Evolutionary conservation across 371 early-diverging fungal genomes (phyloP), one percentile per base, ranked within the genome.

Genomic region (Neoconidiobolus thromboides): DNA sequence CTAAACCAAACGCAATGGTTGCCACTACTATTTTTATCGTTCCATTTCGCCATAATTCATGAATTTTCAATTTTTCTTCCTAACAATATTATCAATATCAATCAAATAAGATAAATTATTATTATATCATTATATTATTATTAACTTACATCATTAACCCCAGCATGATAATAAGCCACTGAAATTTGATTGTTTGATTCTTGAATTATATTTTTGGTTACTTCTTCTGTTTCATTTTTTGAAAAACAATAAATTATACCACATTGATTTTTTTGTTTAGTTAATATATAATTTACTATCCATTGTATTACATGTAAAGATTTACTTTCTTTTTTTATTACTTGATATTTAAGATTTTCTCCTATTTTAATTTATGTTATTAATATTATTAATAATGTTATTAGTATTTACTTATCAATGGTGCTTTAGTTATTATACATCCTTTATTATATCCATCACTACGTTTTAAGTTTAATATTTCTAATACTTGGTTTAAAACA

Each of bases 1-100:
- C 94, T 93, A 94, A 90, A 9, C 98, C 97, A 73, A 99, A 98
- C 0, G 99, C 99, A 47, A 99, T 82, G 0, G 99, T 99, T 0
- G 99, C 99, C 1, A 96, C 95, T 64, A 99, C 94, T 44, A 99
- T 83, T 50, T 88, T 76, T 1, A 91, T 67, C 15, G 69, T 63
- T 39, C 86, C 88, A 1, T 63, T 65, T 64, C 85, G 86, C 99
- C 99, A 99, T 9, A 79, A 80, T 15, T 74, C 66, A 71, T 99
- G 99, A 2, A 94, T 76, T 0, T 69, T 64, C n/a, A 68, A 64
- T 10, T 99, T 77, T 56, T 99, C 98, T 42, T 77, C 79, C 68
- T 84, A 49, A 6, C 4, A 37, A 57, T 9, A 9, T 57, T 9
- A 57, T 5, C 6, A 43, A n/a, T 36, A n/a, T 7, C 40, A 14